These are phyloP conservation scores for Epichloe baconii DNA, from an alignment of 2,329 filamentous ascomycete species.

Conservation along the genomic window DNA sequence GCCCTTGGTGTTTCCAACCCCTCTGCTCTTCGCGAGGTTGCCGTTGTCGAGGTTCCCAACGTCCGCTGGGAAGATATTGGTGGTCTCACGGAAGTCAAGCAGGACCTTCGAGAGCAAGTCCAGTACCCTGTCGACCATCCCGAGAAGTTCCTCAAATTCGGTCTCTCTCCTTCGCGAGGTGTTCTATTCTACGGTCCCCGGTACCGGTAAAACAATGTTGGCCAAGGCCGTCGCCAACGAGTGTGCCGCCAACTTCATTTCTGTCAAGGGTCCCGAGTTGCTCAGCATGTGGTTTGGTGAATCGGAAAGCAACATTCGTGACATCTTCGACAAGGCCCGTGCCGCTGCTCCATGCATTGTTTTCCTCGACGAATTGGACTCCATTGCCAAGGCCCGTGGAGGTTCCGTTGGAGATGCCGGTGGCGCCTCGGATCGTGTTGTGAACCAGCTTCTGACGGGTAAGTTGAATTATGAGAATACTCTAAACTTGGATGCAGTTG, in stretches of 20 bases:
- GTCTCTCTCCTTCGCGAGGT: slow-evolving; percentile 93
- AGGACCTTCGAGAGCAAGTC: slow-evolving; percentile 96
- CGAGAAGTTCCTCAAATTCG: slow-evolving; percentile 99
- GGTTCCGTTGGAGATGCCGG: slow-evolving; percentile 92
- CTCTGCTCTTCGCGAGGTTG: slow-evolving; percentile 94
- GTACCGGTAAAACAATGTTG: slow-evolving; percentile 99
- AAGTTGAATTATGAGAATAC: slow-evolving; percentile 26
- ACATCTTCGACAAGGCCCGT: slow-evolving; percentile 99
- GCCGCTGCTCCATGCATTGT: slow-evolving; percentile 96
- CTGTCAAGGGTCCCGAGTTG: slow-evolving; percentile 94
- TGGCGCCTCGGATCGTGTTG: slow-evolving; percentile 96
- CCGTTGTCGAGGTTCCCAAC: slow-evolving; percentile 97
- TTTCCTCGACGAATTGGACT: slow-evolving; percentile 97
- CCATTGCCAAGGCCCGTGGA: slow-evolving; percentile 98
- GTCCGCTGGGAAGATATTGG: slow-evolving; percentile 99
- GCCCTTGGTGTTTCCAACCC: slow-evolving; percentile 97
- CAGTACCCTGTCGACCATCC: slow-evolving; percentile 99
- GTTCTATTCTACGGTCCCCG: slow-evolving; percentile 97
- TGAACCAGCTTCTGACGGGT: slow-evolving; percentile 98
- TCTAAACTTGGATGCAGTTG: neutral
- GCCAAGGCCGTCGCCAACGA: slow-evolving; percentile 99
- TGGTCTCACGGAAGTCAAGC: slow-evolving; percentile 96
- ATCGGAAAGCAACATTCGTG: slow-evolving; percentile 98
- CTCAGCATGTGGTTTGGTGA: slow-evolving; percentile 99
- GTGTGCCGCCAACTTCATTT: slow-evolving; percentile 99